phyloP scores from a whole-genome alignment of 192 early-diverging fungal genomes.

The Cetraspora pellucida region DNA sequence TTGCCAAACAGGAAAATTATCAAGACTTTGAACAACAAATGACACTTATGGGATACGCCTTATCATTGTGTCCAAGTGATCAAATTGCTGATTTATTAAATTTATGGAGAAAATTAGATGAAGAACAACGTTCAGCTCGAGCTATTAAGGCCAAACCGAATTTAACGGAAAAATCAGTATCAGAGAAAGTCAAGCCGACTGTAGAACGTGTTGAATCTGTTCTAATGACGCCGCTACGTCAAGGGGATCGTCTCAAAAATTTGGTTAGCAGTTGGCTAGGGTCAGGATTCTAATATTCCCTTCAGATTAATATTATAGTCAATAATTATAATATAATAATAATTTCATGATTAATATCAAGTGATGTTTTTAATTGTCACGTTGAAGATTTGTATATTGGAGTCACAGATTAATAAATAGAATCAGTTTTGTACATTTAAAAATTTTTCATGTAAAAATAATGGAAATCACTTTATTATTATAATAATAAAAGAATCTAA shows the following conservation, averaged over 20 bases:
- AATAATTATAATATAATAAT: no score
- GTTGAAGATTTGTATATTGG: no score
- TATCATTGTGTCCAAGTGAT: conserved; percentile 56
- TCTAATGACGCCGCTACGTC: conserved; percentile 33
- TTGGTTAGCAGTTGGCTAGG: conserved; percentile 46
- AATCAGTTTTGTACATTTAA: no score
- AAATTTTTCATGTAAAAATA: no score
- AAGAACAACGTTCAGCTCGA: not conserved
- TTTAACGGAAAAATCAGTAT: conserved; percentile 1
- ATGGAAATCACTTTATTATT: no score
- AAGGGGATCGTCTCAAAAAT: conserved; percentile 46
- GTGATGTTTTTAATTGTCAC: no score
- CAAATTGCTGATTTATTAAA: conserved; percentile 43
- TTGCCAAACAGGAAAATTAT: conserved; percentile 48
- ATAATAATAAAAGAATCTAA: no score
- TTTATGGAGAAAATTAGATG: conserved; percentile 50
- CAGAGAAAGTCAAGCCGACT: conserved; percentile 26
- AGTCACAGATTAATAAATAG: no score
- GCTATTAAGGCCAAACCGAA: not conserved
- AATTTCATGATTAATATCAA: no score
- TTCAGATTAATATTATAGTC: not conserved
- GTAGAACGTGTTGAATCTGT: conserved; percentile 30
- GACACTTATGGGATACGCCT: conserved; percentile 56
- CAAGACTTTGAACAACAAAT: conserved; percentile 49
- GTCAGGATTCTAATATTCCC: not conserved